These are phyloP conservation scores for Xylariaceae sp. DNA, from an alignment of 2,329 filamentous ascomycete genomes.

Conservation along the genomic window DNA sequence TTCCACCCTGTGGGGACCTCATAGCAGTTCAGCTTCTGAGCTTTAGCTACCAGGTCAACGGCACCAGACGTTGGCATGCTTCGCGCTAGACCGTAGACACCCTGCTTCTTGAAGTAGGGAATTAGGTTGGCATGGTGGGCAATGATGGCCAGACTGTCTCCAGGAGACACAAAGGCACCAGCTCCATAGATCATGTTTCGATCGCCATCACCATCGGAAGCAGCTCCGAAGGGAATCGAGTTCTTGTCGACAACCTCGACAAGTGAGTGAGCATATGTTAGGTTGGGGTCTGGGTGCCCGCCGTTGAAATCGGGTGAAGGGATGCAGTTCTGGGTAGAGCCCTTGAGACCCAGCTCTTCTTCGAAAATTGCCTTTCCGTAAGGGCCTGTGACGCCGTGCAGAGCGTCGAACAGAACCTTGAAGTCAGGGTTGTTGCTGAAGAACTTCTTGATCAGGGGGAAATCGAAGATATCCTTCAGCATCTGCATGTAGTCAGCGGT, in stretches of 20 bases:
- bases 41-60: conserved; percentile 94
- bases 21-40: conserved; percentile 88
- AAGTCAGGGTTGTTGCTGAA: conserved; percentile 87
- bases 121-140: conserved; percentile 96
- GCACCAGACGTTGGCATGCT: conserved; percentile 98
- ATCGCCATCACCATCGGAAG: conserved; percentile 96
- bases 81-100: conserved; percentile 91
- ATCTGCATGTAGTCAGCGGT: conserved; percentile 90
- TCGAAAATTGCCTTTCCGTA: conserved; percentile 97
- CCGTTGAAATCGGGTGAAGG: conserved; percentile 96
- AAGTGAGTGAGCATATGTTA: conserved; percentile 93
- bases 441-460: conserved; percentile 93
- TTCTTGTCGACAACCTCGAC: conserved; percentile 93
- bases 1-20: conserved; percentile 99
- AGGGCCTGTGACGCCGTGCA: conserved; percentile 92
- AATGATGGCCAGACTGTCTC: conserved; percentile 97
- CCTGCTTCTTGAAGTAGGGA: conserved; percentile 97
- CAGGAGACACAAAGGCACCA: conserved; percentile 93
- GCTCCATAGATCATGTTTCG: conserved; percentile 99
- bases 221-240: conserved; percentile 92
- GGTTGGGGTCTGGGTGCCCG: conserved; percentile 96
- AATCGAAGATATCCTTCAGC: conserved; percentile 99
- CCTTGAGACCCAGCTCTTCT: conserved; percentile 84
- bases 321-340: conserved; percentile 85
- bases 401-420: conserved; percentile 94